phyloP scores from a whole-genome alignment of 2,329 filamentous ascomycete species.

The Aspergillus flavus region DNA sequence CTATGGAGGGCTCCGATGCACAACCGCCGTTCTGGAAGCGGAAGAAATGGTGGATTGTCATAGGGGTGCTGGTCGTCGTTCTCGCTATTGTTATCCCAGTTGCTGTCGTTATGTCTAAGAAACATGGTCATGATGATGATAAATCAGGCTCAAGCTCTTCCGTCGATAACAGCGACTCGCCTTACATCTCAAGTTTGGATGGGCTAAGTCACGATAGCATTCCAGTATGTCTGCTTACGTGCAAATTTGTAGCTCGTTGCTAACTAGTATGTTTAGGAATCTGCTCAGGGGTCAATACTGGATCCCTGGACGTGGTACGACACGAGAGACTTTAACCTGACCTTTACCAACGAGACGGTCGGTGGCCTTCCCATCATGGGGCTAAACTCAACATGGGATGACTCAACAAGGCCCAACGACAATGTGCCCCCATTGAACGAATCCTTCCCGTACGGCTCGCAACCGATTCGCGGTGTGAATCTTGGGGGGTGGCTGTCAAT shows the following conservation, averaged over 20 bases:
- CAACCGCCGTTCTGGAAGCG: conserved; percentile 38
- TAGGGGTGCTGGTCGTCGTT: conserved; percentile 57
- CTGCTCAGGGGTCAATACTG: conserved; percentile 73
- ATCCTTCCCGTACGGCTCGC: conserved; percentile 75
- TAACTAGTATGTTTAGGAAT: conserved; percentile 37
- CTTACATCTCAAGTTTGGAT: conserved; percentile 52
- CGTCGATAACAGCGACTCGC: conserved; percentile 17
- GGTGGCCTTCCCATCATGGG: conserved; percentile 92
- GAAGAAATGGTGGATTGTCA: conserved; percentile 57
- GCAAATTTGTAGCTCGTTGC: background rate
- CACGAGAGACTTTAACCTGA: conserved; percentile 88
- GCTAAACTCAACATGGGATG: conserved; percentile 81
- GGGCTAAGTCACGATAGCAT: conserved; percentile 60
- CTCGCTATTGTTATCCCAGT: conserved; percentile 69
- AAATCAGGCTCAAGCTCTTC: conserved; percentile 29
- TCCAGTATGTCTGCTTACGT: conserved; percentile 48
- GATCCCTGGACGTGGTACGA: conserved; percentile 93
- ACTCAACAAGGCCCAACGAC: conserved; percentile 74
- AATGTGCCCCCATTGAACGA: conserved; percentile 78
- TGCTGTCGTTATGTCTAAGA: conserved; percentile 67
- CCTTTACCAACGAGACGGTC: conserved; percentile 82
- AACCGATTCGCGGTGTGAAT: conserved; percentile 86
- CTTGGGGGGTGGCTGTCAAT: conserved; percentile 91
- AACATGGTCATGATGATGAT: conserved; percentile 48
- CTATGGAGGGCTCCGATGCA: conserved; percentile 27